Percentiles rank a stretch among this genome's conserved stretches.
These are phyloP conservation scores for Fusarium nisikadoi DNA, from an alignment of 2,329 filamentous ascomycete species.

Conservation along the genomic window DNA sequence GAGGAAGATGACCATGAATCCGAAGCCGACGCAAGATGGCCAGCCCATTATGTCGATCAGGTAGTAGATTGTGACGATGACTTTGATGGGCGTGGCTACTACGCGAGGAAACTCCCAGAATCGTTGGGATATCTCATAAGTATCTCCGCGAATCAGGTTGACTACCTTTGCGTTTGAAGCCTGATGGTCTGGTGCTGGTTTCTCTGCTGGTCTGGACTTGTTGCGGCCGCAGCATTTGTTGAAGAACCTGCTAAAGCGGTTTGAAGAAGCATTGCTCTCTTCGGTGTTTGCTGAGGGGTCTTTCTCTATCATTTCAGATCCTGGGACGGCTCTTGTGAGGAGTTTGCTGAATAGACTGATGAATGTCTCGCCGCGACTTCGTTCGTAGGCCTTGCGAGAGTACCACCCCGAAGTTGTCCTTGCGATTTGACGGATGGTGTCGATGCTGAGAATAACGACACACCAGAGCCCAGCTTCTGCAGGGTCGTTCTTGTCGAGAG, in stretches of 20 bases:
- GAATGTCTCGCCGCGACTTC: conserved; percentile 77
- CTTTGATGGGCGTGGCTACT: conserved; percentile 78
- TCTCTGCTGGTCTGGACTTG: conserved; percentile 7
- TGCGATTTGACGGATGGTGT: conserved; percentile 48
- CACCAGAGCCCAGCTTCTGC: conserved; percentile 52
- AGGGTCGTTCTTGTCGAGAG: conserved; percentile 47
- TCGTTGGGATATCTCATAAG: conserved; percentile 82
- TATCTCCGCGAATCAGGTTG: conserved; percentile 84
- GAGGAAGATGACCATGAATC: conserved; percentile 76
- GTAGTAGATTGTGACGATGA: conserved; percentile 73
- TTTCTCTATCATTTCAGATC: conserved; percentile 52
- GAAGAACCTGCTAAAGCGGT: conserved; percentile 22
- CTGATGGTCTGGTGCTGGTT: conserved; percentile 54
- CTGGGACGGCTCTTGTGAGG: conserved; percentile 52
- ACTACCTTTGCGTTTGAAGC: conserved; percentile 92
- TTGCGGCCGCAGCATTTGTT: conserved; percentile 29
- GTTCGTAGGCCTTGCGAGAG: conserved; percentile 83
- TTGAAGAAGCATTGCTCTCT: background rate
- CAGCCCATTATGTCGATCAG: conserved; percentile 81
- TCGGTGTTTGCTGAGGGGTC: conserved; percentile 32
- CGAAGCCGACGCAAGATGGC: conserved; percentile 78
- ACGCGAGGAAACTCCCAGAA: conserved; percentile 90
- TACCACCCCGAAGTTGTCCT: conserved; percentile 73
- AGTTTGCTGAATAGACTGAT: conserved; percentile 53
- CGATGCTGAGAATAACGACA: conserved; percentile 50